Evolutionary conservation across 179 eudicot species (phyloP).

Genomic region (Dionaea muscipula): DNA sequence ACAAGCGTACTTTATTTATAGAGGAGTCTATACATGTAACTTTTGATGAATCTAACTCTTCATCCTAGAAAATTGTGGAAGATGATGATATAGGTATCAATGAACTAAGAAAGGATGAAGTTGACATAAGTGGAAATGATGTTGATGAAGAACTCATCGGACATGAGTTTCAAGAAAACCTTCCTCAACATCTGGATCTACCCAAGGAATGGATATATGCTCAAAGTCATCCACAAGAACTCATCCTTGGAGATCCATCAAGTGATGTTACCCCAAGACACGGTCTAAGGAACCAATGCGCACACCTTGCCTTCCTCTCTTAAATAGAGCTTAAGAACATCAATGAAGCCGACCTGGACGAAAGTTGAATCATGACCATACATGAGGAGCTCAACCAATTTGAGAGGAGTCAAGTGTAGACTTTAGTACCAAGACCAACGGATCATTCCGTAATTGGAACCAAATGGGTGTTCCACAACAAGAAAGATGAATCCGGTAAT

Average conservation of each 20-base stretch:
- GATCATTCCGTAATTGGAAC: neutral
- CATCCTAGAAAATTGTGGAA: neutral
- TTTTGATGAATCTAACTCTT: neutral
- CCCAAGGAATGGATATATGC: neutral
- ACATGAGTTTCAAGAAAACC: neutral
- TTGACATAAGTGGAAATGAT: too few species aligned
- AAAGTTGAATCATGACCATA: neutral
- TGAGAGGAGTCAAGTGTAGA: constrained; percentile 4
- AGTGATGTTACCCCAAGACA: neutral
- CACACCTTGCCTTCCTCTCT: neutral
- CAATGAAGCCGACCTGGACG: neutral
- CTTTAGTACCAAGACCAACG: neutral
- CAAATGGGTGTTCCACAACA: neutral
- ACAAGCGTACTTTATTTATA: neutral
- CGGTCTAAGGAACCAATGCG: neutral
- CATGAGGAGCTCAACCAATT: neutral
- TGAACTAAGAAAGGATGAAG: too few species aligned
- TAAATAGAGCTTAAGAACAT: neutral
- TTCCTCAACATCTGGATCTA: neutral
- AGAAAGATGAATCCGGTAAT: neutral
- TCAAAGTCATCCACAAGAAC: neutral
- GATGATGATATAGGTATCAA: too few species aligned
- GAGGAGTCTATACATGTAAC: neutral
- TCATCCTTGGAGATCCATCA: neutral
- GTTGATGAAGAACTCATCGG: neutral